A percentile compares a stretch with the other conserved stretches of the same genome.
These are phyloP conservation scores for Geotrichum histeridarum DNA, from an alignment of 1,139 yeast species.

Conservation along the genomic window DNA sequence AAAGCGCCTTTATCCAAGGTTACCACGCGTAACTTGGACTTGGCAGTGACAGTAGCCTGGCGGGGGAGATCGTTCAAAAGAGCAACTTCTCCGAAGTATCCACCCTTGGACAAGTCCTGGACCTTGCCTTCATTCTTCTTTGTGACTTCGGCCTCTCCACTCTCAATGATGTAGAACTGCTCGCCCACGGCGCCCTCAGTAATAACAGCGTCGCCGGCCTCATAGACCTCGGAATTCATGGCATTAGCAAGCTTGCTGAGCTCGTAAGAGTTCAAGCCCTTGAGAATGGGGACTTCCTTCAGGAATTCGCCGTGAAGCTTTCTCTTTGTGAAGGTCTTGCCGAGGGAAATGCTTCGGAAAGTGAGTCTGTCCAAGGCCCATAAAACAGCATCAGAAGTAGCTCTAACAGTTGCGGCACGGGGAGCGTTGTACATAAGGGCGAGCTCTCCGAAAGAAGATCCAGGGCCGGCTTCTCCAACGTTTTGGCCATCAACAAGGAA, in stretches of 20 bases:
- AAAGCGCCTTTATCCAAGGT: slow-evolving; percentile 88
- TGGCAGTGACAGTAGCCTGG: slow-evolving; percentile 87
- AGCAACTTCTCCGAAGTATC: slow-evolving; percentile 95
- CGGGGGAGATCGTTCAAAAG: slow-evolving; percentile 86
- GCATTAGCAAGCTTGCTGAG: slow-evolving; percentile 94
- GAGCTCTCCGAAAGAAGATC: slow-evolving; percentile 91
- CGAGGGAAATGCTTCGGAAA: slow-evolving; percentile 83
- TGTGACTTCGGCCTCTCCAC: slow-evolving; percentile 75
- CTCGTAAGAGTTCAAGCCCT: slow-evolving; percentile 68
- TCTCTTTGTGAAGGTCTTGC: slow-evolving; percentile 86
- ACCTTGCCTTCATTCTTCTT: slow-evolving; percentile 58
- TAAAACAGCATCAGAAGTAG: slow-evolving; percentile 62
- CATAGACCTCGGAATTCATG: slow-evolving; percentile 68
- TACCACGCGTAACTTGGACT: slow-evolving; percentile 74
- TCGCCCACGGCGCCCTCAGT: slow-evolving; percentile 90
- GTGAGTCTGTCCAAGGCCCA: slow-evolving; percentile 96
- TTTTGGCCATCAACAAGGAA: slow-evolving; percentile 67
- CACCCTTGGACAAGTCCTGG: slow-evolving; percentile 66
- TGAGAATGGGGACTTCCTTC: slow-evolving; percentile 77
- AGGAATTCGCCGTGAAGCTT: slow-evolving; percentile 84
- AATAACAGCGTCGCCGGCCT: slow-evolving; percentile 69
- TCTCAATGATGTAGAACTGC: slow-evolving; percentile 81
- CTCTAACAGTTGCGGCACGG: slow-evolving; percentile 90
- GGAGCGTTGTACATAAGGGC: slow-evolving; percentile 98
- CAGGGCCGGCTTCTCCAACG: slow-evolving; percentile 73